Conservation (phyloP, 805 yeast genomes). For the Candida michaelii region DNA sequence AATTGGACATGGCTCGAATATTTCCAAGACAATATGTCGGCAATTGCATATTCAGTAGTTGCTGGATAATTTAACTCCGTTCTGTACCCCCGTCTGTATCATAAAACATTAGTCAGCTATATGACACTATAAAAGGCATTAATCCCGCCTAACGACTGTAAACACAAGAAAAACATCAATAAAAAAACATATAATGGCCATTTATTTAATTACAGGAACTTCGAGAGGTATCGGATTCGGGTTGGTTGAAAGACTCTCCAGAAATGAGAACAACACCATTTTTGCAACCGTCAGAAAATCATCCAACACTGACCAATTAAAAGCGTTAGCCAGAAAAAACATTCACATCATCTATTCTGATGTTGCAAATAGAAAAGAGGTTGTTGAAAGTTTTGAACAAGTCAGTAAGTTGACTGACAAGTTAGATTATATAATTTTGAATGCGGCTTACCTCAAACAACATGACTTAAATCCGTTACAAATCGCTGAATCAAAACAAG, state of each 20-base stretch:
- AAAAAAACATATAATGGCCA: too few species aligned
- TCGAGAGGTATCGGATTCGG: constrained; percentile 44
- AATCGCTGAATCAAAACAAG: neutral
- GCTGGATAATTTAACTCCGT: too few species aligned
- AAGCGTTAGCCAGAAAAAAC: neutral
- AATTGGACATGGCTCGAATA: too few species aligned
- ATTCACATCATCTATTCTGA: constrained; percentile 1
- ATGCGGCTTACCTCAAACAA: neutral
- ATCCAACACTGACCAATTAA: neutral
- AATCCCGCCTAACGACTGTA: too few species aligned
- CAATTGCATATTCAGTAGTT: too few species aligned
- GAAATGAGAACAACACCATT: constrained; percentile 29
- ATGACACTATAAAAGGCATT: too few species aligned
- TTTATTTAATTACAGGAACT: constrained; percentile 33
- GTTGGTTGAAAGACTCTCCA: constrained; percentile 25
- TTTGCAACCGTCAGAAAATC: constrained; percentile 38
- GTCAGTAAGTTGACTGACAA: neutral
- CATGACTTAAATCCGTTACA: neutral
- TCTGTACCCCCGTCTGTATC: too few species aligned
- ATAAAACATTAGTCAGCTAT: too few species aligned
- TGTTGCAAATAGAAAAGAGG: neutral
- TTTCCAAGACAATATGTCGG: too few species aligned
- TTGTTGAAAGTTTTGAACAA: neutral
- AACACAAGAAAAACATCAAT: too few species aligned
- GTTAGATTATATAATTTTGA: constrained; percentile 3